These are phyloP conservation scores for Russula earlei DNA, from an alignment of 768 basidiomycete genomes.

Conservation along the genomic window DNA sequence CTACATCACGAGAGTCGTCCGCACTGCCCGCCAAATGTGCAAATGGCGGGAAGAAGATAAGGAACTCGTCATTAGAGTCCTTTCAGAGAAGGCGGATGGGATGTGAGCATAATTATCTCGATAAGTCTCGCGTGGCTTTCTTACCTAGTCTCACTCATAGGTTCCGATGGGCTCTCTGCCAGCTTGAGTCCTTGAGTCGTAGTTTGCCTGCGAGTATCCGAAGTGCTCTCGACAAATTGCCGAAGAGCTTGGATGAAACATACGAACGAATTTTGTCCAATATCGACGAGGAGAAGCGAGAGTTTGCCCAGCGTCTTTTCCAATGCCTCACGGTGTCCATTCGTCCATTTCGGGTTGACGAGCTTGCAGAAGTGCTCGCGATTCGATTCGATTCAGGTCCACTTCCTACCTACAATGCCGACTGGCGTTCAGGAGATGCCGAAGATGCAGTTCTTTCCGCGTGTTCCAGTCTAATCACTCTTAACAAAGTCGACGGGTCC, in stretches of 20 bases:
- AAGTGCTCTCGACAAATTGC: background rate
- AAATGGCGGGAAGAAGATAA: constrained; percentile 1
- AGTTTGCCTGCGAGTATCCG: background rate
- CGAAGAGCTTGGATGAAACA: background rate
- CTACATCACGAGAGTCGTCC: background rate
- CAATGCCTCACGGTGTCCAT: background rate
- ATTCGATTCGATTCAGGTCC: background rate
- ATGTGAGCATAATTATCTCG: background rate
- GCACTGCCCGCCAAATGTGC: background rate
- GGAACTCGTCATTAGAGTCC: background rate
- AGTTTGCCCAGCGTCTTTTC: background rate
- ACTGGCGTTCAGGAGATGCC: background rate
- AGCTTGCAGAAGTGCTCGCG: constrained; percentile 7
- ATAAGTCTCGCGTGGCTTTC: background rate
- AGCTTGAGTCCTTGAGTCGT: background rate
- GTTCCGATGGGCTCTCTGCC: constrained; percentile 4
- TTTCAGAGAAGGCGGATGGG: background rate
- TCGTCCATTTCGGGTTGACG: constrained; percentile 1
- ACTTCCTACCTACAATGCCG: background rate
- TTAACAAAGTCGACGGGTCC: background rate
- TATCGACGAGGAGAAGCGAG: constrained; percentile 4
- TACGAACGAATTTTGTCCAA: background rate
- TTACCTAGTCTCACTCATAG: background rate
- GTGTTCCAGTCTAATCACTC: background rate
- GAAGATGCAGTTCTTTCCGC: background rate